These are phyloP conservation scores for Bassia scoparia DNA, from an alignment of 148 eudicot genomes.

Conservation along the genomic window DNA sequence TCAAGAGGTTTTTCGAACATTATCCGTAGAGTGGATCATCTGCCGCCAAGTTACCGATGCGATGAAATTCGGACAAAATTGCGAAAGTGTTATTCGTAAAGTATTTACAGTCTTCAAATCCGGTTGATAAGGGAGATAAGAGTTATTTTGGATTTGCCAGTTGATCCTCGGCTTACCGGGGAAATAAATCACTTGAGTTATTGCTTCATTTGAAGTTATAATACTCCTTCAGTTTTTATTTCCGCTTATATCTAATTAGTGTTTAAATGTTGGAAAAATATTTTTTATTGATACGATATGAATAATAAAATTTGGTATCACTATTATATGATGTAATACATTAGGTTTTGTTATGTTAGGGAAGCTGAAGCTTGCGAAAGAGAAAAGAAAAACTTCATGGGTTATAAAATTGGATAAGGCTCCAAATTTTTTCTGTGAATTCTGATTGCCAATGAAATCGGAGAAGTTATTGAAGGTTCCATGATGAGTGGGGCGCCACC, in stretches of 20 bases:
- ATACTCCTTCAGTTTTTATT: slow-evolving; percentile 71
- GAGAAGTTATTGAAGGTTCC: slow-evolving; percentile 87
- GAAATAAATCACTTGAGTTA: slow-evolving; percentile 77
- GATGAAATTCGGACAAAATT: slow-evolving; percentile 88
- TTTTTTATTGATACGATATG: too few species aligned
- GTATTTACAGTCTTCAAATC: slow-evolving; percentile 65
- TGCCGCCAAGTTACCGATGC: slow-evolving; percentile 66
- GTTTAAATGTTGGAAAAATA: neutral
- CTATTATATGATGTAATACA: neutral
- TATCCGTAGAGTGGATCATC: slow-evolving; percentile 72
- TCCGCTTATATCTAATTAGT: neutral
- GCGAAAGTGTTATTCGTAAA: slow-evolving; percentile 67
- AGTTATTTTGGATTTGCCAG: slow-evolving; percentile 90
- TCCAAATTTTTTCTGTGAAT: slow-evolving; percentile 72
- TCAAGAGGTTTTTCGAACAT: slow-evolving; percentile 57
- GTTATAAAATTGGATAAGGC: slow-evolving; percentile 66
- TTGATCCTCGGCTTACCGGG: slow-evolving; percentile 44
- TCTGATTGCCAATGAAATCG: slow-evolving; percentile 80
- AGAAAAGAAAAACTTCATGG: slow-evolving; percentile 73
- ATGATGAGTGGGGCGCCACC: slow-evolving; percentile 98
- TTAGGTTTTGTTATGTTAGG: slow-evolving; percentile 33
- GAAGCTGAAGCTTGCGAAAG: slow-evolving; percentile 84
- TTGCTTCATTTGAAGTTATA: slow-evolving; percentile 76
- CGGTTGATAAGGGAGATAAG: slow-evolving; percentile 68
- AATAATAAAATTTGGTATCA: neutral